These are phyloP conservation scores for Sphenostylis stenocarpa DNA, from an alignment of 306 rosid genomes.

Conservation along the genomic window DNA sequence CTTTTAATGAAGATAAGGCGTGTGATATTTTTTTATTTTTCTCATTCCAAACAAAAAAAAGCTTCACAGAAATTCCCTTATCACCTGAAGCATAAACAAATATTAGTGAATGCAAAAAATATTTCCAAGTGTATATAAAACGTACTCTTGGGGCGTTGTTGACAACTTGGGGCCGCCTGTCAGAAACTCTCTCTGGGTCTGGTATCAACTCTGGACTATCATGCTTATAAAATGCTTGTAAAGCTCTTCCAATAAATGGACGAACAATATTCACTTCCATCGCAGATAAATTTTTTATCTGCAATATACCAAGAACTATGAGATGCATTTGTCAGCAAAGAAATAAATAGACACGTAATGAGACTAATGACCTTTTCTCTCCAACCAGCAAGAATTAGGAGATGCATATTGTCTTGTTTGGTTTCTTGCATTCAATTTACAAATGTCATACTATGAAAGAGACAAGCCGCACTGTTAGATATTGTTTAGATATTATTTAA, in stretches of 20 bases:
- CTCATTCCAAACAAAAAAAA: not conserved
- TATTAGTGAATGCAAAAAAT: not conserved
- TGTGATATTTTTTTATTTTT: not conserved
- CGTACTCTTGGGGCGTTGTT: slow-evolving; percentile 79
- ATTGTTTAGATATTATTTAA: too few species aligned
- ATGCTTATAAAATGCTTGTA: slow-evolving; percentile 87
- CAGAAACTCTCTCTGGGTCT: slow-evolving; percentile 71
- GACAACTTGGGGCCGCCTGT: slow-evolving; percentile 62
- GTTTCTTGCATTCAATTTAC: not conserved
- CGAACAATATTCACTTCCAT: slow-evolving; percentile 98
- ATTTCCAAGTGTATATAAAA: not conserved
- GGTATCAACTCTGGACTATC: slow-evolving; percentile 87
- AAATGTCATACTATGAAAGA: not conserved
- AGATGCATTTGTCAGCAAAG: slow-evolving; percentile 11
- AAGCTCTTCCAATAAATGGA: slow-evolving; percentile 88
- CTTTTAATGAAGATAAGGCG: not conserved
- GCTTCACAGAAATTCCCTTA: slow-evolving; percentile 8
- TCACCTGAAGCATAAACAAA: slow-evolving; percentile 6
- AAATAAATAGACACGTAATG: not conserved
- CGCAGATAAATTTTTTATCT: slow-evolving; percentile 89
- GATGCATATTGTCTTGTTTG: slow-evolving; percentile 8
- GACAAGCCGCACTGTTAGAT: not conserved
- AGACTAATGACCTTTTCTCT: slow-evolving; percentile 9
- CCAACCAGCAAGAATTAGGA: slow-evolving; percentile 9
- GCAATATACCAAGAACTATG: slow-evolving; percentile 28